These are phyloP conservation scores for Arachnomyces sp. DNA, from an alignment of 2,329 filamentous ascomycete species.

Conservation along the genomic window DNA sequence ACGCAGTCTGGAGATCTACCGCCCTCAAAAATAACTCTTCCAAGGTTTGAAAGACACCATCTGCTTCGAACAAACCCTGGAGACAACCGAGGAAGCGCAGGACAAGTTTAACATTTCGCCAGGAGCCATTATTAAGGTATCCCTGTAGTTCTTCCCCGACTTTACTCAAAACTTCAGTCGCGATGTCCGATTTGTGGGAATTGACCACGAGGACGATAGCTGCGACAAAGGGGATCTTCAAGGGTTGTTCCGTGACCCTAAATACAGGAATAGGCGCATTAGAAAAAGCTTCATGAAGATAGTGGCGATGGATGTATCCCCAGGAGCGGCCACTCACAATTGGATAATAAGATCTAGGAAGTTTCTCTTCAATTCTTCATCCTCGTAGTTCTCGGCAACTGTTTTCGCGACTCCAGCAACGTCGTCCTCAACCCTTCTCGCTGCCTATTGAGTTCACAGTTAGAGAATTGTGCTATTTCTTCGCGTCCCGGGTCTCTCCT, in stretches of 20 bases:
- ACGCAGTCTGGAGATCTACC: constrained; percentile 87
- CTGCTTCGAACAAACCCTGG: constrained; percentile 69
- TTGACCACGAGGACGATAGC: constrained; percentile 76
- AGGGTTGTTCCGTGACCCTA: constrained; percentile 75
- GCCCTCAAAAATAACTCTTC: constrained; percentile 87
- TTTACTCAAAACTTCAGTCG: constrained; percentile 60
- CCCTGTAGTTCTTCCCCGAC: constrained; percentile 57
- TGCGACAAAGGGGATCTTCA: constrained; percentile 94
- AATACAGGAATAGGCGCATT: constrained; percentile 4
- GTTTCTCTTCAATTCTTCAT: constrained; percentile 64
- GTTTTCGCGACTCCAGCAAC: constrained; percentile 66
- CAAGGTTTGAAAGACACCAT: constrained; percentile 76
- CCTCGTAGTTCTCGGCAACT: constrained; percentile 77
- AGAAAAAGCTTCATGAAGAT: no score
- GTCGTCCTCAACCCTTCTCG: constrained; percentile 72
- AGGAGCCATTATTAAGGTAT: constrained; percentile 64
- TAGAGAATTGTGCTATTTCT: constrained; percentile 10
- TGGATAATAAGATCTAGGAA: constrained; percentile 70
- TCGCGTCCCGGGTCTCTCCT: not conserved
- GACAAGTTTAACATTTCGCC: constrained; percentile 85
- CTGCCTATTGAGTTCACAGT: constrained; percentile 37
- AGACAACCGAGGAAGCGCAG: constrained; percentile 85
- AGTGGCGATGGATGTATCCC: no score
- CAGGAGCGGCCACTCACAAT: constrained; percentile 45
- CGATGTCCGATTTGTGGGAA: constrained; percentile 65